These are phyloP conservation scores for Tricharina praecox DNA, from an alignment of 495 filamentous ascomycete genomes.

Conservation along the genomic window DNA sequence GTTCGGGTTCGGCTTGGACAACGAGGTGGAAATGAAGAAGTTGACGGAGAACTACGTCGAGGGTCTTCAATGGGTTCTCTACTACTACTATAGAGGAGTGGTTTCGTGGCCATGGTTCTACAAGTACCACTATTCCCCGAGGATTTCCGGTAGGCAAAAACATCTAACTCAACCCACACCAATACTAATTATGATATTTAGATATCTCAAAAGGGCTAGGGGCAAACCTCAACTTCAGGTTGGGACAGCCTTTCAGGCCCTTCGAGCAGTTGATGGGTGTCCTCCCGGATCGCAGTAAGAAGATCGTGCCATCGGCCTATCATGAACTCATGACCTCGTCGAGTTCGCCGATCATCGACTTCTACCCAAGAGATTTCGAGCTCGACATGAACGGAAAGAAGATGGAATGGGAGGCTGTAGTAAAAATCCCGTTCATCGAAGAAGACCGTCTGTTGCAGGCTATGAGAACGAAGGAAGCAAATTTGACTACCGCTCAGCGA, in stretches of 20 bases:
- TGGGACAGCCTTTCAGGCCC: constrained; percentile 86
- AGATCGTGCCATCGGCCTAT: constrained; percentile 77
- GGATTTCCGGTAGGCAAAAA: constrained; percentile 57
- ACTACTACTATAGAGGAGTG: constrained; percentile 94
- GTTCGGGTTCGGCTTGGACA: constrained; percentile 74
- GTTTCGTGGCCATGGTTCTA: constrained; percentile 99
- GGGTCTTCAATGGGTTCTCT: constrained; percentile 94
- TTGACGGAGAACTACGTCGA: constrained; percentile 94
- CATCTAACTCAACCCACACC: too few species aligned
- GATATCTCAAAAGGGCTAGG: constrained; percentile 79
- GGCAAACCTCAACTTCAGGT: constrained; percentile 76
- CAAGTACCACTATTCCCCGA: constrained; percentile 86
- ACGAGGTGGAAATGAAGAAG: constrained; percentile 62
- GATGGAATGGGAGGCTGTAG: constrained; percentile 99
- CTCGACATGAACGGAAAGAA: constrained; percentile 99
- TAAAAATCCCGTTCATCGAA: constrained; percentile 98
- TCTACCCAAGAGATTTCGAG: constrained; percentile 94
- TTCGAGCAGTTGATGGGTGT: constrained; percentile 98
- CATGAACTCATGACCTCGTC: constrained; percentile 80
- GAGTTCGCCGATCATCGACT: constrained; percentile 91
- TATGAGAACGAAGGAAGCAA: constrained; percentile 65
- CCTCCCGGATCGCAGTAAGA: constrained; percentile 88
- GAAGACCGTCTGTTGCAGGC: constrained; percentile 67
- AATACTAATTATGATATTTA: constrained; percentile 21
- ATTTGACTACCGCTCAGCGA: constrained; percentile 59